These are phyloP conservation scores for Aspergillus tubingensis DNA, from an alignment of 2,329 filamentous ascomycete species.

Conservation along the genomic window DNA sequence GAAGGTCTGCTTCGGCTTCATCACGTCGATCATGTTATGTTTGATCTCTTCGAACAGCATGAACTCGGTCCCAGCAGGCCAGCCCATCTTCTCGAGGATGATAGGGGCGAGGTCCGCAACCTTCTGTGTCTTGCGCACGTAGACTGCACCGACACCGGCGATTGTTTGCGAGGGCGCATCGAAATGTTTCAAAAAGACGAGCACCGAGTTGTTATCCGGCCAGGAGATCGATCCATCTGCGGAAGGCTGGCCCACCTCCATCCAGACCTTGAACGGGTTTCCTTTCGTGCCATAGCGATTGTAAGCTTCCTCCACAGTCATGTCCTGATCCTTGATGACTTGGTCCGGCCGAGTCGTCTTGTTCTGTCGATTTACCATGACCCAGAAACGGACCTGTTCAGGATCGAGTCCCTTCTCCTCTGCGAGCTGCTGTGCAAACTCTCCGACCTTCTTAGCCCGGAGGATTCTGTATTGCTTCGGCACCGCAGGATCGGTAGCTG, in stretches of 20 bases:
- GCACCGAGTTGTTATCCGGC: constrained; percentile 62
- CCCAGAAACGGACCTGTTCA: constrained; percentile 78
- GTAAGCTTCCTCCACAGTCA: constrained; percentile 75
- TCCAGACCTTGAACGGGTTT: constrained; percentile 75
- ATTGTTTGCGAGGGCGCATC: constrained; percentile 75
- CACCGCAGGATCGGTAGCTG: constrained; percentile 64
- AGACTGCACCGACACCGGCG: constrained; percentile 77
- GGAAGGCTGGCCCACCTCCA: constrained; percentile 72
- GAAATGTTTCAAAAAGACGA: constrained; percentile 92
- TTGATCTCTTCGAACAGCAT: constrained; percentile 96
- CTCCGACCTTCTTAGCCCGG: constrained; percentile 71
- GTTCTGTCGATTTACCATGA: constrained; percentile 98
- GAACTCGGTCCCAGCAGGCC: constrained; percentile 73
- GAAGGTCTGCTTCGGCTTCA: constrained; percentile 88
- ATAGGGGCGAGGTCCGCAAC: constrained; percentile 78
- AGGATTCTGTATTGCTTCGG: constrained; percentile 74
- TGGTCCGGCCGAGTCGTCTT: constrained; percentile 92
- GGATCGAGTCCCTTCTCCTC: constrained; percentile 68
- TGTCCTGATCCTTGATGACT: constrained; percentile 73
- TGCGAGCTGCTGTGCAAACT: constrained; percentile 72
- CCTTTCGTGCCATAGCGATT: constrained; percentile 69
- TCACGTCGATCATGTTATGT: constrained; percentile 90
- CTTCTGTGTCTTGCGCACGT: constrained; percentile 83
- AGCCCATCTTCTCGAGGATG: constrained; percentile 82
- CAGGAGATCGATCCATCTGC: constrained; percentile 72